phyloP scores from a whole-genome alignment of 495 filamentous ascomycete genomes.

The Neurospora pannonica region DNA sequence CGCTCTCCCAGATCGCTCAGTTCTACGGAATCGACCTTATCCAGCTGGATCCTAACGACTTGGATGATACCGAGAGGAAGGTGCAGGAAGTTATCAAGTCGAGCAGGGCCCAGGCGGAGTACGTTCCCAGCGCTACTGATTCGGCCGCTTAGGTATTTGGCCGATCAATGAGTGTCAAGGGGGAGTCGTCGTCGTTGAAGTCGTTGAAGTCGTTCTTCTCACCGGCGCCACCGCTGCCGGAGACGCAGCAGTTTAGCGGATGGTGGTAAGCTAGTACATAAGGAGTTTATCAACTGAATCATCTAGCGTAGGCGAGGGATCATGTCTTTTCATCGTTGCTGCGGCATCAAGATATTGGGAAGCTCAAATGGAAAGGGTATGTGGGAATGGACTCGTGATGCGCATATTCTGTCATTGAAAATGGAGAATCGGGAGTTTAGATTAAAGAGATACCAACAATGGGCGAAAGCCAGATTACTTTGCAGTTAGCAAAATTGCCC shows the following conservation, averaged over 20 bases:
- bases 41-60: constrained; percentile 52
- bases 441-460: background rate
- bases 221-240: background rate
- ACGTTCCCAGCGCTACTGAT: constrained; percentile 28
- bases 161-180: background rate
- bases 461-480: background rate
- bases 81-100: constrained; percentile 81
- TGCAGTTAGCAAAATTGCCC: background rate
- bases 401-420: background rate
- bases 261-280: background rate
- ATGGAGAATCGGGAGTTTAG: background rate
- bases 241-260: background rate
- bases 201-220: background rate
- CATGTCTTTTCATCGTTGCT: background rate
- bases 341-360: background rate
- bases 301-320: background rate
- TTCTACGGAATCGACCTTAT: constrained; percentile 53
- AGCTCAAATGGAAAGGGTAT: background rate
- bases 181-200: background rate
- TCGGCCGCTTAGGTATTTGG: background rate
- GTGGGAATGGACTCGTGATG: background rate
- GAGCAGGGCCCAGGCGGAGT: constrained; percentile 56
- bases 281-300: background rate
- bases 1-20: constrained; percentile 64
- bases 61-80: constrained; percentile 75